Evolutionary conservation across 129 eudicot species (phyloP).

Genomic region (Sambucus nigra): DNA sequence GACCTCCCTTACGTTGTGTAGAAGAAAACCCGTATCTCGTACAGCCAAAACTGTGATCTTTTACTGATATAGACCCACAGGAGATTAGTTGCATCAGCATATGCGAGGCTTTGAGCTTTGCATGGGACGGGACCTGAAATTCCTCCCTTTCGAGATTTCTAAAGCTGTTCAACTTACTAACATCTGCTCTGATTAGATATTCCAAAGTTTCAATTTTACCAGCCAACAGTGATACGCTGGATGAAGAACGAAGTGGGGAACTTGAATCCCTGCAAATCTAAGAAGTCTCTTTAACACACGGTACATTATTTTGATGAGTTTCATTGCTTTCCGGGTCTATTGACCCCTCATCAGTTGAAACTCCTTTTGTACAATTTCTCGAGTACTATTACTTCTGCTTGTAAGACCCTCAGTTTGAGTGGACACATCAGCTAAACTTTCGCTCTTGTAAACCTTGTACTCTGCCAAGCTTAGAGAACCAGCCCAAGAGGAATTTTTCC

Average conservation of each 20-base stretch:
- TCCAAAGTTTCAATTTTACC: constrained; percentile 75
- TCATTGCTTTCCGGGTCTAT: too few relatives aligned
- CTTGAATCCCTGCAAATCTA: constrained; percentile 36
- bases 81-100: constrained; percentile 67
- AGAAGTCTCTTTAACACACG: constrained; percentile 24
- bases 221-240: constrained; percentile 56
- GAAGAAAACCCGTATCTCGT: too few relatives aligned
- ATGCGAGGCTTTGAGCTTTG: constrained; percentile 62
- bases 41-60: constrained; percentile 86
- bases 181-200: constrained; percentile 79
- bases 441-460: too few relatives aligned
- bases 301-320: too few relatives aligned
- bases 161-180: constrained; percentile 54
- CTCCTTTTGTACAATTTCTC: too few relatives aligned
- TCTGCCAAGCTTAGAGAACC: too few relatives aligned
- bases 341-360: too few relatives aligned
- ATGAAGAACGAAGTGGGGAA: constrained; percentile 52
- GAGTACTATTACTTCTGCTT: too few relatives aligned
- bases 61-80: constrained; percentile 86
- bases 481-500: too few relatives aligned
- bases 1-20: too few relatives aligned
- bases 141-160: constrained; percentile 45
- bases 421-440: too few relatives aligned
- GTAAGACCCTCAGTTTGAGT: too few relatives aligned
- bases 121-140: constrained; percentile 26